A percentile compares a stretch with the other conserved stretches of the same genome.
Evolutionary conservation across 2,329 filamentous ascomycete genomes (phyloP).

Genomic region (Fusarium sp.): DNA sequence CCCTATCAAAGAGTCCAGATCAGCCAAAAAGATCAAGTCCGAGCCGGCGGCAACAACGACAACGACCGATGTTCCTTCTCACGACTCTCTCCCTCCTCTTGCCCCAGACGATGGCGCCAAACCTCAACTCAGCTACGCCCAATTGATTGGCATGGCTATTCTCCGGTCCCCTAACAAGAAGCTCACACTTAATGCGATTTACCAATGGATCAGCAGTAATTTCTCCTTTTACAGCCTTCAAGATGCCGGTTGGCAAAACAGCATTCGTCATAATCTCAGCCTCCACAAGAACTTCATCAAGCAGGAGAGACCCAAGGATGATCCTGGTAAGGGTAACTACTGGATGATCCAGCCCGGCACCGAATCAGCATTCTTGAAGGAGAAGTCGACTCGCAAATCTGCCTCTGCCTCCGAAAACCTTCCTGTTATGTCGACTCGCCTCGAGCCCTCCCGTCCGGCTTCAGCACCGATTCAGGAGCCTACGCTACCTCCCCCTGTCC

Average conservation of each 20-base stretch:
- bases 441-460: slow-evolving; percentile 65
- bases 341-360: slow-evolving; percentile 94
- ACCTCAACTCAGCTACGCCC: slow-evolving; percentile 93
- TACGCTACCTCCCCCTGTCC: slow-evolving; percentile 63
- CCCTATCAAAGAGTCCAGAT: slow-evolving; percentile 77
- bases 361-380: slow-evolving; percentile 90
- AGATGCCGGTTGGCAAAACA: slow-evolving; percentile 98
- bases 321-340: slow-evolving; percentile 97
- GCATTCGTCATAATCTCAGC: slow-evolving; percentile 97
- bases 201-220: slow-evolving; percentile 99
- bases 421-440: slow-evolving; percentile 70
- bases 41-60: slow-evolving; percentile 58
- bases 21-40: slow-evolving; percentile 77
- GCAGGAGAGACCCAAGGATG: slow-evolving; percentile 95
- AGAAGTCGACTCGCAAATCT: slow-evolving; percentile 79
- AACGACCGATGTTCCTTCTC: slow-evolving; percentile 69
- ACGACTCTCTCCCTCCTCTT: slow-evolving; percentile 84
- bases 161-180: slow-evolving; percentile 86
- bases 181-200: slow-evolving; percentile 93
- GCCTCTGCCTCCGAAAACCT: slow-evolving; percentile 70
- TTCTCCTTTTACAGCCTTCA: slow-evolving; percentile 88
- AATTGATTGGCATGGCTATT: slow-evolving; percentile 97
- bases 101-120: slow-evolving; percentile 86
- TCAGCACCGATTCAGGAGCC: slow-evolving; percentile 61
- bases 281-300: slow-evolving; percentile 98